These are phyloP conservation scores for Quambalaria eucalypti DNA, from an alignment of 1,284 basidiomycete species.

Conservation along the genomic window DNA sequence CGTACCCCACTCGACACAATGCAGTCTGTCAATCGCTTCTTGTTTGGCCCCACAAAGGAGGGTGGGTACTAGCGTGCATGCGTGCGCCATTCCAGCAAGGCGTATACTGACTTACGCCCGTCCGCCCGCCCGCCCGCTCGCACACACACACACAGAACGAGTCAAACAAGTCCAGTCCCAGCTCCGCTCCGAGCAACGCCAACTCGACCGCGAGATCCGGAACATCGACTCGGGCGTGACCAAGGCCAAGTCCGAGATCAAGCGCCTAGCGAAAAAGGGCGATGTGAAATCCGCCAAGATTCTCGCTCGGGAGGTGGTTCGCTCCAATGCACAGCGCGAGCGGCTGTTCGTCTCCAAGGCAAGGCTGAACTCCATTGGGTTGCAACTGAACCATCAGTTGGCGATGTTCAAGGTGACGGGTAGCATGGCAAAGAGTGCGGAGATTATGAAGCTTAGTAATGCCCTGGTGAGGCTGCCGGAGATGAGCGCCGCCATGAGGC, in stretches of 20 bases:
- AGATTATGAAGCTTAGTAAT: constrained; percentile 98
- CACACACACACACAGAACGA: constrained; percentile 14
- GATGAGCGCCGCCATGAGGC: constrained; percentile 81
- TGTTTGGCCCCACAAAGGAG: constrained; percentile 87
- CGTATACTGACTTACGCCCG: background rate
- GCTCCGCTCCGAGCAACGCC: constrained; percentile 37
- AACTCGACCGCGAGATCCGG: constrained; percentile 36
- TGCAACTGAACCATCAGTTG: constrained; percentile 84
- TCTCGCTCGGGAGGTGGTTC: constrained; percentile 84
- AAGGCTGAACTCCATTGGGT: constrained; percentile 77
- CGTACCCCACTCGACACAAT: constrained; percentile 51
- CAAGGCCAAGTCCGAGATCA: constrained; percentile 74
- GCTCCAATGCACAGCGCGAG: constrained; percentile 89
- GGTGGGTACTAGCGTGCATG: constrained; percentile 51
- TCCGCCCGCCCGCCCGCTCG: background rate
- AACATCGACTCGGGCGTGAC: constrained; percentile 73
- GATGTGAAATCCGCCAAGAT: constrained; percentile 87
- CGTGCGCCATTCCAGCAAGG: constrained; percentile 8
- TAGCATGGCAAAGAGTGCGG: constrained; percentile 88
- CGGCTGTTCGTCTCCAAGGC: constrained; percentile 86
- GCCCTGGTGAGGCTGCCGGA: constrained; percentile 83
- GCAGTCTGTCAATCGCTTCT: constrained; percentile 76
- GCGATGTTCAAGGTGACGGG: constrained; percentile 97
- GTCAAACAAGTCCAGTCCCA: constrained; percentile 37
- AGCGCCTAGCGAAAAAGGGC: constrained; percentile 80